Evolutionary conservation across 768 basidiomycete genomes (phyloP), one percentile per base, ranked within the genome.

Genomic region (Russula olivacea): DNA sequence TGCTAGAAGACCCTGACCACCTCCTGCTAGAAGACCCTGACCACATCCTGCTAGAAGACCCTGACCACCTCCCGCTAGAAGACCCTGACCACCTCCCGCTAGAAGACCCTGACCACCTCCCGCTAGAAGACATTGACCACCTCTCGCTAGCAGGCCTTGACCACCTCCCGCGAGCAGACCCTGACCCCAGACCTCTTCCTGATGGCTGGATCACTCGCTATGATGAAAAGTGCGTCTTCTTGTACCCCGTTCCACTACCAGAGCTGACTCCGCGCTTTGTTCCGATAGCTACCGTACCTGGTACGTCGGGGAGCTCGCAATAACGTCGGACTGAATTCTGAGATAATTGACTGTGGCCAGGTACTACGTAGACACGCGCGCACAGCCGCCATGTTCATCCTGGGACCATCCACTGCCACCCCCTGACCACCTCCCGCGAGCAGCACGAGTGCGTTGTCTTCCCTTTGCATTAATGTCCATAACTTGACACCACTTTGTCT

Each of bases 331-430:
- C 52, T 38, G 21, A 50, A 47, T 32, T n/a, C 15, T 1, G 51
- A 54, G 28, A 40, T 51, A 11, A 36, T 45, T 52, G n/a, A 25
- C 17, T 38, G 28, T 49, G 43, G 30, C 14, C 64, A 91, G 89
- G 89, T 91, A 83, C 77, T 91, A 91, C 66, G 87, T 91, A 50
- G 83, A 91, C 68, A 88, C 86, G 0, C 72, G 69, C 28, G 79
- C 81, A 50, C 74, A 78, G 19, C 88, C 89, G 5, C 85, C 87
- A 0, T 78, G 80, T 21, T 83, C 86, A 41, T 81, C 79, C 15
- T 91, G 89, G 89, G 77, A 75, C 0, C 89, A 90, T 68, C 89
- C 89, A n/a, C n/a, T n/a, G n/a, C 0, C 72, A 80, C n/a, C 73
- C 78, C 14, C 38, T 5, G 3, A 2, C 54, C 2, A 32, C 76